Base-by-base conservation (phyloP, 768 basidiomycete genomes). In the Lepiota venenata region DNA sequence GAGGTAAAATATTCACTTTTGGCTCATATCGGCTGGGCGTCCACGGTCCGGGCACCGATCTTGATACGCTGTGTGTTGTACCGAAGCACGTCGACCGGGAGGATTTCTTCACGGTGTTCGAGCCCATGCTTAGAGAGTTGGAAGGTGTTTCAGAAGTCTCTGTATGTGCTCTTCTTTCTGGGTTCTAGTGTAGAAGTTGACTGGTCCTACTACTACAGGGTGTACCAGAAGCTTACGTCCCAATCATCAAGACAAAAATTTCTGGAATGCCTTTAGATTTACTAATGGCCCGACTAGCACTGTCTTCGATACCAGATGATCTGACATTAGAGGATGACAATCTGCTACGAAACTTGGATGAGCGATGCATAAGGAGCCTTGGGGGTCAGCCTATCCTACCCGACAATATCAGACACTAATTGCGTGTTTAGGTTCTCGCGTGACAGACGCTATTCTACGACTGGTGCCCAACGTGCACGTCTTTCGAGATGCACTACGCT, bases 1-100 rank as follows among this genome's bases (percentile, higher is more conserved):
- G 97, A 48, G 97, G 95, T 59, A 96, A 98, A 77, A 98, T 99
- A 67, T 99, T 93, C 70, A 98, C 97, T 6, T 99, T 96, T 69
- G 97, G 97, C 39, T 98, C 95, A 48, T 98, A 98, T 77, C 88
- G 97, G 63, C 75, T 99, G 46, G 97, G 97, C 56, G 97, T 98
- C 18, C 97, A 98, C 70, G 93, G 92, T 11, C 97, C 96, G 35
- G 90, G 92, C 2, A 79, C 88, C 46, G 96, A 99, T 81, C 98
- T 99, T 68, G 97, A 99, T 75, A 97, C 95, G n/a, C 74, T 99
- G 18, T 91, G 93, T 66, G 96, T 98, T 35, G 97, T 96, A 36
- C 97, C 97, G 6, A 93, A 95, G 69, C 94, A 98, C 70, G 89
- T 98, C 52, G 89, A 87, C 52, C 81, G 93, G 58, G 94, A 97